phyloP scores from a whole-genome alignment of 139 green algal species.

The Nannochloris sp. region DNA sequence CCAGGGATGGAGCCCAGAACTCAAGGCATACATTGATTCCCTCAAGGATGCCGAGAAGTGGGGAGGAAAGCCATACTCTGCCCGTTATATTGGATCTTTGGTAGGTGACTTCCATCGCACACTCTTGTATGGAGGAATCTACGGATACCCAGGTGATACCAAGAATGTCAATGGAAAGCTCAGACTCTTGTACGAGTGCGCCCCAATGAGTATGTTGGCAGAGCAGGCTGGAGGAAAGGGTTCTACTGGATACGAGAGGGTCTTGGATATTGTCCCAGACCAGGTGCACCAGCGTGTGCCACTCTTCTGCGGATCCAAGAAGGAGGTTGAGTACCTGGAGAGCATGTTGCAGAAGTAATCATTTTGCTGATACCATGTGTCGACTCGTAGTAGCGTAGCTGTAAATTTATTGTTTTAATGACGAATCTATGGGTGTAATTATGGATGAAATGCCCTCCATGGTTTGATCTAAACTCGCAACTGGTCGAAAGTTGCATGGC shows the following conservation, averaged over 20 bases:
- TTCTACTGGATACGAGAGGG: conserved; percentile 41
- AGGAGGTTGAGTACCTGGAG: conserved; percentile 95
- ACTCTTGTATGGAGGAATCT: conserved; percentile 94
- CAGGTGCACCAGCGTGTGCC: conserved; percentile 72
- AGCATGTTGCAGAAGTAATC: conserved; percentile 23
- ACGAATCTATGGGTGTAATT: too few species aligned
- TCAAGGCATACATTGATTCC: conserved; percentile 73
- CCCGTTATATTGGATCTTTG: conserved; percentile 92
- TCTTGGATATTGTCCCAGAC: conserved; percentile 54
- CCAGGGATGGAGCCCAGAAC: conserved; percentile 55
- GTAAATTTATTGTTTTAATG: too few species aligned
- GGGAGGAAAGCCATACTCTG: conserved; percentile 86
- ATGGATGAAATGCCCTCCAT: too few species aligned
- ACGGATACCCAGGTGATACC: conserved; percentile 88
- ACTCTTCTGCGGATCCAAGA: conserved; percentile 73
- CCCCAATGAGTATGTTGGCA: conserved; percentile 78
- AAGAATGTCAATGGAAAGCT: conserved; percentile 96
- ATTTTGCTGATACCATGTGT: too few species aligned
- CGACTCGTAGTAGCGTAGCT: too few species aligned
- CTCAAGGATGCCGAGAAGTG: conserved; percentile 67
- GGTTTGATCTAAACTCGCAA: too few species aligned
- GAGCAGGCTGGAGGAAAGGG: conserved; percentile 75
- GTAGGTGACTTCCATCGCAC: conserved; percentile 97
- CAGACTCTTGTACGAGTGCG: conserved; percentile 96
- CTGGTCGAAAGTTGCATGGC: too few species aligned